A percentile compares a stretch with the other conserved stretches of the same genome.
phyloP scores from a whole-genome alignment of 345 rosid species.

The Gossypium rotundifolium region DNA sequence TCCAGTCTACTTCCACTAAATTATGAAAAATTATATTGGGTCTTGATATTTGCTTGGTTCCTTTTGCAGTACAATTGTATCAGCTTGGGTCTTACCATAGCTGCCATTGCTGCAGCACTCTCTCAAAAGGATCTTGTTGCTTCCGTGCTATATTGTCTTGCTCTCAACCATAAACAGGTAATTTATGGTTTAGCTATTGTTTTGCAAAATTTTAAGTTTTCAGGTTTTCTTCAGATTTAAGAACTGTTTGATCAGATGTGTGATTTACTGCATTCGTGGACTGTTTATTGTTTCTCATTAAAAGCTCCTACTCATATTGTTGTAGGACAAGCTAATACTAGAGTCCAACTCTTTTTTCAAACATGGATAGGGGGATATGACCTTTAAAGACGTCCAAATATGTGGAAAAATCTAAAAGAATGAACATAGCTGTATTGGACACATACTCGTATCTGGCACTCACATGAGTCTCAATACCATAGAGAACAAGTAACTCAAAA shows the following conservation, averaged over 20 bases:
- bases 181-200: neutral
- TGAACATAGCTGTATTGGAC: too few species aligned
- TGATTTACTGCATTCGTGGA: neutral
- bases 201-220: neutral
- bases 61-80: slow-evolving; percentile 80
- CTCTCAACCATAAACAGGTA: slow-evolving; percentile 97
- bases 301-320: too few species aligned
- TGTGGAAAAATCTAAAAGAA: too few species aligned
- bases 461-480: too few species aligned
- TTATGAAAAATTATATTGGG: slow-evolving; percentile 3
- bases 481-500: too few species aligned
- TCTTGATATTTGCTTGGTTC: slow-evolving; percentile 16
- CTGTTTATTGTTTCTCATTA: neutral
- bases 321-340: too few species aligned
- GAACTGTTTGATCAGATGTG: neutral
- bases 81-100: slow-evolving; percentile 81
- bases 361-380: too few species aligned
- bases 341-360: too few species aligned
- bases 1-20: neutral
- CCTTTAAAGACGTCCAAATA: too few species aligned
- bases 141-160: slow-evolving; percentile 62
- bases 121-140: slow-evolving; percentile 55
- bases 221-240: neutral
- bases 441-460: too few species aligned
- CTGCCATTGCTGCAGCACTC: slow-evolving; percentile 77